phyloP scores from a whole-genome alignment of 129 eudicot genomes.

The Rutidosis leptorrhynchoides region DNA sequence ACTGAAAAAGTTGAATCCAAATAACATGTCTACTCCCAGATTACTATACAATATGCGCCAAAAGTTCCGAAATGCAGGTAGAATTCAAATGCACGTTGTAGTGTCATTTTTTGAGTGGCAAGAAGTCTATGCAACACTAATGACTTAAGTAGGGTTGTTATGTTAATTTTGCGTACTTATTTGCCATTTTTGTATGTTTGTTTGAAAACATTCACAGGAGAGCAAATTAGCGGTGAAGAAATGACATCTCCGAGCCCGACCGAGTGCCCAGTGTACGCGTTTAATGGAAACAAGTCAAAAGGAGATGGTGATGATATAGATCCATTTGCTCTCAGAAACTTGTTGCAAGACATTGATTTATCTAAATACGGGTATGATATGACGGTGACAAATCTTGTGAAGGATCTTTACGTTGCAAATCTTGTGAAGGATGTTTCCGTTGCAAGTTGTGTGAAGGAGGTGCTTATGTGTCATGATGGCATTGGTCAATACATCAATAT shows the following conservation, averaged over 20 bases:
- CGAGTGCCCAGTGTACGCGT: neutral
- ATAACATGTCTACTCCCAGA: slow-evolving; percentile 11
- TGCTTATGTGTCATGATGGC: slow-evolving; percentile 9
- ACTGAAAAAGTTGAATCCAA: slow-evolving; percentile 14
- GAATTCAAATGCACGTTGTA: neutral
- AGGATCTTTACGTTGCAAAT: too few species aligned
- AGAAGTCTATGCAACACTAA: neutral
- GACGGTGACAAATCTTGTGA: neutral
- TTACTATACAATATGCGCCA: slow-evolving; percentile 3
- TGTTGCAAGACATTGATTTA: neutral
- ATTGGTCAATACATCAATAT: slow-evolving; percentile 11
- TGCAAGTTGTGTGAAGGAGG: slow-evolving; percentile 4
- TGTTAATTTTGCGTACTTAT: neutral
- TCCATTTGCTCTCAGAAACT: neutral
- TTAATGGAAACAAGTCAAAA: neutral
- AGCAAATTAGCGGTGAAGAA: neutral
- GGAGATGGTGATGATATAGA: neutral
- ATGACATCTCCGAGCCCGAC: neutral
- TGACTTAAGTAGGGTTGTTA: neutral
- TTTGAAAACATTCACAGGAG: neutral
- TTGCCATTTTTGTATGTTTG: neutral
- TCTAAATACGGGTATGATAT: neutral
- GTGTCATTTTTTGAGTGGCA: neutral
- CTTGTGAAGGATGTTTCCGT: too few species aligned
- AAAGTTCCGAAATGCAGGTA: slow-evolving; percentile 12